Conservation (phyloP, 108 stramenopile genomes). For the Pseudonitzschia pungens region DNA sequence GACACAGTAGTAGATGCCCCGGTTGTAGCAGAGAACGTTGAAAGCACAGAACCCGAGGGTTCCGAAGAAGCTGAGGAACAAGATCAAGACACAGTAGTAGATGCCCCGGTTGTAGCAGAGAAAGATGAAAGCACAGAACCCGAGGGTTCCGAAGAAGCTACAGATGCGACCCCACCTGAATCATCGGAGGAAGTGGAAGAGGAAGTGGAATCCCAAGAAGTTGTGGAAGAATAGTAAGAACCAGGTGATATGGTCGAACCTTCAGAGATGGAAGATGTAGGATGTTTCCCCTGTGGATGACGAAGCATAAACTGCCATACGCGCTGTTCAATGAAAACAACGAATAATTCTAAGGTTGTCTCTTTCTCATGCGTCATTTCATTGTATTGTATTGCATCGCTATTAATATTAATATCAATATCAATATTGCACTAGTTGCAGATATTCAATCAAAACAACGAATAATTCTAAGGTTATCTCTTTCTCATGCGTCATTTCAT, state of each 20-base stretch:
- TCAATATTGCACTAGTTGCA: no score
- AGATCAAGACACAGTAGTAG: not conserved
- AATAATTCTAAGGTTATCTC: no score
- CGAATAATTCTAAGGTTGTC: no score
- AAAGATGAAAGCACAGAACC: not conserved
- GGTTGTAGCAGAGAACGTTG: not conserved
- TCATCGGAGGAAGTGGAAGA: no score
- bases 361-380: no score
- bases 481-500: no score
- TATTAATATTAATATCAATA: no score
- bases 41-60: not conserved
- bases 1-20: not conserved
- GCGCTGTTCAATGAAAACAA: no score
- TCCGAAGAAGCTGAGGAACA: not conserved
- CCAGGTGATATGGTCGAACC: constrained; percentile 22
- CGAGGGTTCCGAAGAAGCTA: no score
- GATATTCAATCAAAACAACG: no score
- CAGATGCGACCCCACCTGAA: no score
- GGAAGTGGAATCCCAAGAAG: not conserved
- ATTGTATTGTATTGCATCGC: no score
- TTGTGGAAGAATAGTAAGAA: not conserved
- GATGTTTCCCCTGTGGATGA: constrained; percentile 23
- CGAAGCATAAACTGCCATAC: not conserved
- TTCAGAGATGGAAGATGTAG: constrained; percentile 42
- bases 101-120: not conserved